phyloP scores from a whole-genome alignment of 805 yeast species.

The Henningerozyma blattae region DNA sequence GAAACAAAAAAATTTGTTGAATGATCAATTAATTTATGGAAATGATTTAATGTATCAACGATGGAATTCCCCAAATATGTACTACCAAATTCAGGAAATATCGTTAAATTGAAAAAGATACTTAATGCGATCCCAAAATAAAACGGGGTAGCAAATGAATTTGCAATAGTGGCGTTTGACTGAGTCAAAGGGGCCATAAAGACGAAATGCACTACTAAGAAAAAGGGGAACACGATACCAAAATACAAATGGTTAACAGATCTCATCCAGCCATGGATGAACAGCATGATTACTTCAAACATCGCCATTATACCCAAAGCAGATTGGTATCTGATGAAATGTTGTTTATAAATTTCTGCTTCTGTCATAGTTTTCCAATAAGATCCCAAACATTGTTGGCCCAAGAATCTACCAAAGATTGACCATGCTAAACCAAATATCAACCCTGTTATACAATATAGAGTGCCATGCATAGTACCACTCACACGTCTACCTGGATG shows the following conservation, averaged over 20 bases:
- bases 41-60: slow-evolving; percentile 27
- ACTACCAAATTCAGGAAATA: slow-evolving; percentile 43
- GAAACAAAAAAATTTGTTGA: slow-evolving; percentile 30
- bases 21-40: slow-evolving; percentile 29
- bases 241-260: slow-evolving; percentile 35
- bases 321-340: slow-evolving; percentile 25
- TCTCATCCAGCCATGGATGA: slow-evolving; percentile 39
- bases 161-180: slow-evolving; percentile 23
- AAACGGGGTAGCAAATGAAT: slow-evolving; percentile 32
- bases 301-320: slow-evolving; percentile 34
- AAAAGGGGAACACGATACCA: slow-evolving; percentile 35
- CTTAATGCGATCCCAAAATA: slow-evolving; percentile 35
- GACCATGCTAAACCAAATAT: slow-evolving; percentile 32
- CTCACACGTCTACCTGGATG: slow-evolving; percentile 41
- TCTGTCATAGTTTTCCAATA: slow-evolving; percentile 21
- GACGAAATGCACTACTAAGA: slow-evolving; percentile 38
- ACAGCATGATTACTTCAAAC: slow-evolving; percentile 34
- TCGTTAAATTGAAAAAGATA: slow-evolving; percentile 29
- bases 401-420: slow-evolving; percentile 30
- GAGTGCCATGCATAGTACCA: slow-evolving; percentile 32
- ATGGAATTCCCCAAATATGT: slow-evolving; percentile 35
- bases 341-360: slow-evolving; percentile 15
- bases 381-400: slow-evolving; percentile 26
- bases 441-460: slow-evolving; percentile 31
- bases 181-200: slow-evolving; percentile 27